A percentile compares a stretch with the other conserved stretches of the same genome.
Evolutionary conservation across 257 asterid species (phyloP).

Genomic region (Osmanthus fragrans): DNA sequence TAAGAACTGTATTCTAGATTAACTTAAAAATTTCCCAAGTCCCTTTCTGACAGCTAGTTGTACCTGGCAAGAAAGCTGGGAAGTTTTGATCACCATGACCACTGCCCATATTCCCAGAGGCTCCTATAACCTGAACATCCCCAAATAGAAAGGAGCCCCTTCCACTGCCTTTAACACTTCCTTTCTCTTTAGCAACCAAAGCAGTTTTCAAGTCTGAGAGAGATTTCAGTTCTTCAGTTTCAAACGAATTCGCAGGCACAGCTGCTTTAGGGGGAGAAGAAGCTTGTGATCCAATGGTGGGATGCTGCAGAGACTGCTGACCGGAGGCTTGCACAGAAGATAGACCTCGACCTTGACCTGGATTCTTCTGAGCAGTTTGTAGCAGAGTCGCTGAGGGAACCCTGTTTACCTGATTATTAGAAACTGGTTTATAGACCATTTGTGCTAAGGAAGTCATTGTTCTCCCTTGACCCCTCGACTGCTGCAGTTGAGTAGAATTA

Average conservation of each 20-base stretch:
- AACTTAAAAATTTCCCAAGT: no score
- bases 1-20: not conserved
- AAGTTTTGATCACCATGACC: conserved; percentile 76
- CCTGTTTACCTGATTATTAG: conserved; percentile 59
- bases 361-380: conserved; percentile 51
- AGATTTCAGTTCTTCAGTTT: conserved; percentile 55
- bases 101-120: conserved; percentile 57
- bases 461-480: conserved; percentile 73
- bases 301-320: conserved; percentile 50
- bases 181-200: conserved; percentile 71
- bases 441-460: conserved; percentile 51
- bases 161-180: conserved; percentile 53
- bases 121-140: conserved; percentile 77
- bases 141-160: conserved; percentile 68
- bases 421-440: conserved; percentile 63
- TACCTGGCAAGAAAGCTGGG: conserved; percentile 91
- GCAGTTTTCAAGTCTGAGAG: conserved; percentile 59
- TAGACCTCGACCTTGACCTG: conserved; percentile 50
- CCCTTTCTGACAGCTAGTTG: not conserved
- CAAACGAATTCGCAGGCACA: conserved; percentile 42
- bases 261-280: conserved; percentile 56
- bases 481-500: conserved; percentile 40
- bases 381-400: conserved; percentile 44
- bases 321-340: conserved; percentile 51
- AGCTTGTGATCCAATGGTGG: conserved; percentile 52